Percentiles rank a stretch among this genome's conserved stretches.
These are phyloP conservation scores for Skeletonema tropicum DNA, from an alignment of 108 stramenopile species.

Conservation along the genomic window DNA sequence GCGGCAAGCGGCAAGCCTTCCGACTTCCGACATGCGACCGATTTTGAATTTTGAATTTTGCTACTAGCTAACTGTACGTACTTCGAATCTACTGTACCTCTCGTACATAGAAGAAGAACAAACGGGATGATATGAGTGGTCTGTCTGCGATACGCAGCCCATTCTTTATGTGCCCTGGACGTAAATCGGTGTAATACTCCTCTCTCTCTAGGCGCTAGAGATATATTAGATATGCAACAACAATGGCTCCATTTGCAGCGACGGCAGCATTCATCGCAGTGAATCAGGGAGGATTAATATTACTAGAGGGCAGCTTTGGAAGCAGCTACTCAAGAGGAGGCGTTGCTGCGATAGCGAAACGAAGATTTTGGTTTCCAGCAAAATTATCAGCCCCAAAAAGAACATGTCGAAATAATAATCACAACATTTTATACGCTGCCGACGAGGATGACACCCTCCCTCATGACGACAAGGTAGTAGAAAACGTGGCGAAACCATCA, in stretches of 20 bases:
- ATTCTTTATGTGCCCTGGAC: too few relatives aligned
- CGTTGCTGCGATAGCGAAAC: not conserved
- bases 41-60: too few relatives aligned
- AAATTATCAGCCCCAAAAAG: not conserved
- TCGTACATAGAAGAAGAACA: too few relatives aligned
- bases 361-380: not conserved
- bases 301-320: not conserved
- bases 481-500: constrained; percentile 1
- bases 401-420: not conserved
- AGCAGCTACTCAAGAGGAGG: not conserved
- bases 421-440: not conserved
- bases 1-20: too few relatives aligned
- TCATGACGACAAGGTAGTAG: not conserved
- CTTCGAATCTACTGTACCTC: too few relatives aligned
- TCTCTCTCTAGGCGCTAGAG: too few relatives aligned
- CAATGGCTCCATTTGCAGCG: not conserved
- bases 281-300: not conserved
- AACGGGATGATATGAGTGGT: too few relatives aligned
- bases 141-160: too few relatives aligned
- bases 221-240: too few relatives aligned
- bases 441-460: not conserved
- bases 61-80: too few relatives aligned
- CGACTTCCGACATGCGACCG: too few relatives aligned
- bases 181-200: too few relatives aligned
- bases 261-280: not conserved